phyloP scores from a whole-genome alignment of 805 yeast species.

The Kodamaea nitidulidarum region DNA sequence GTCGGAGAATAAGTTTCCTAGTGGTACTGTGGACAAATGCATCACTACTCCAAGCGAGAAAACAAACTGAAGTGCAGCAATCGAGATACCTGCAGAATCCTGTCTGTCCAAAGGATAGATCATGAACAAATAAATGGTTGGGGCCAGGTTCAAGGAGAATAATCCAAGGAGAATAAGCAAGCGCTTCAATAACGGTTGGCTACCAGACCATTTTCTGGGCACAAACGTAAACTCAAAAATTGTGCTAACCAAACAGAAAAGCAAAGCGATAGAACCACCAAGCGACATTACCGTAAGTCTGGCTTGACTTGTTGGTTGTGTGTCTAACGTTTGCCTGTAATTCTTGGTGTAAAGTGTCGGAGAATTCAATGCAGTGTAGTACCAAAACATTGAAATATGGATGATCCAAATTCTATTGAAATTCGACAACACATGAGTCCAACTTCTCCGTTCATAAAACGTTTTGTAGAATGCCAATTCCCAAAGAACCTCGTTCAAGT shows the following conservation, averaged over 20 bases:
- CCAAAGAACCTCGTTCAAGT: conserved; percentile 62
- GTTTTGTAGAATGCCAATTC: conserved; percentile 65
- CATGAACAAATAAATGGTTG: conserved; percentile 50
- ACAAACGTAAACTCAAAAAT: conserved; percentile 57
- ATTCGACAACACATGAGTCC: conserved; percentile 71
- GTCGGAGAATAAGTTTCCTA: conserved; percentile 49
- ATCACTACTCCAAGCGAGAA: conserved; percentile 51
- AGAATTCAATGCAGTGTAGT: conserved; percentile 64
- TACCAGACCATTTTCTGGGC: conserved; percentile 72
- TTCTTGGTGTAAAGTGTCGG: conserved; percentile 61
- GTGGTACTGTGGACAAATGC: conserved; percentile 60
- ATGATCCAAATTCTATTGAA: conserved; percentile 79
- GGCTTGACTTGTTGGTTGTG: conserved; percentile 57
- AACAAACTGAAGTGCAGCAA: conserved; percentile 53
- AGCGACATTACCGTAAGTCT: conserved; percentile 56
- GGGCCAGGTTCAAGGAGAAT: conserved; percentile 44
- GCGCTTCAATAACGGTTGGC: conserved; percentile 53
- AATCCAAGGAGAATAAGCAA: conserved; percentile 39
- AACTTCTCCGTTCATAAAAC: conserved; percentile 66
- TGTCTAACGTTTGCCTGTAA: conserved; percentile 51
- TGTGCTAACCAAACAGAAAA: conserved; percentile 54
- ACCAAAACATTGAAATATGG: conserved; percentile 74
- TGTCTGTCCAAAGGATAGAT: conserved; percentile 30
- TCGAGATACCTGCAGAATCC: conserved; percentile 32
- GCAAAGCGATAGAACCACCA: conserved; percentile 58